Base-by-base conservation (phyloP, 192 early-diverging fungal genomes). In the Dispira simplex region DNA sequence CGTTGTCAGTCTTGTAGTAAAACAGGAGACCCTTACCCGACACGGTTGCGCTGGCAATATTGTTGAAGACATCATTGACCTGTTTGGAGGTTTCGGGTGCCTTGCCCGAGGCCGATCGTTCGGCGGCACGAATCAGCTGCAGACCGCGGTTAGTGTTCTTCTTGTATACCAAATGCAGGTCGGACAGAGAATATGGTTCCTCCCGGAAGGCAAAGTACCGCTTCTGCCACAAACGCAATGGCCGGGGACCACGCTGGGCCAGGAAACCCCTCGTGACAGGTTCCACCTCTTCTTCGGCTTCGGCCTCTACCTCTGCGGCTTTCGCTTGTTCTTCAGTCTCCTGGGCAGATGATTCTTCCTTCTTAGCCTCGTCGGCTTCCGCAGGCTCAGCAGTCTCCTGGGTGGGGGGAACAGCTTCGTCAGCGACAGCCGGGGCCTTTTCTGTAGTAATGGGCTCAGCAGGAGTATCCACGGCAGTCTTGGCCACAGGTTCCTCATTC, bases 151-250 rank as follows among this genome's bases (percentile, higher is more conserved):
- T 43, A 13, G 16, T 43, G 27, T 60, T 60, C 39, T 60, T 60
- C 39, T 60, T 60, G 58, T 60, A 60, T 14, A 60, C 58, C 58
- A 60, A 27, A 44, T 60, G 25, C 32, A 60, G 16, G 28, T 60
- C 58, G 39, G 9, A 8, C 1, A 60, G 58, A 27, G 58, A 16
- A 13, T 60, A 60, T 10, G 58, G 28, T 21, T 60, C 58, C 13
- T 18, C 26, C 14, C 58, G 58, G 8, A 60, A 44, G 16, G 58
- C 58, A 27, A 60, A 60, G 58, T 60, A 60, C 10, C 58, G 10
- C 58, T 60, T 60, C 32, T 60, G 26, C 58, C 58, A 60, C 32
- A 60, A 18, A 16, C 58, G 58, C 58, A 60, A 44, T 18, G 58
- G 58, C 5, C 58, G 58, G 16, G 58, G 58, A 43, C 58, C 58